Percentiles rank a stretch among this genome's conserved stretches.
These are phyloP conservation scores for Candida ipomoeae DNA, from an alignment of 805 yeast genomes.

Conservation along the genomic window DNA sequence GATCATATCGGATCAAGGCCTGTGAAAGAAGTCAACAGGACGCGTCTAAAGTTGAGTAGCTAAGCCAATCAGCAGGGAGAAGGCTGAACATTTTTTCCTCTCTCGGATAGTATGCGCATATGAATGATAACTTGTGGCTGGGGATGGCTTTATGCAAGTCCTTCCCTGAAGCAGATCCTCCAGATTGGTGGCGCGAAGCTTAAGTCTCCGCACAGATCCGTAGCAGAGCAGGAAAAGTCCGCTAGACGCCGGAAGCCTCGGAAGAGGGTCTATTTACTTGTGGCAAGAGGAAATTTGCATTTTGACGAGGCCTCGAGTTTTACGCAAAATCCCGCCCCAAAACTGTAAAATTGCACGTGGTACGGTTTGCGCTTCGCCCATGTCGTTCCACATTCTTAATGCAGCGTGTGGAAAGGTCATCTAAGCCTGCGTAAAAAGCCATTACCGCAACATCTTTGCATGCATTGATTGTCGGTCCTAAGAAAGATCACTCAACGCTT, in stretches of 20 bases:
- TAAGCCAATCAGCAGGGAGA: neutral
- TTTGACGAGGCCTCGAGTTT: neutral
- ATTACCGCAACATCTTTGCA: conserved; percentile 5
- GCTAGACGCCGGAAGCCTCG: too few relatives aligned
- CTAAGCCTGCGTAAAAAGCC: neutral
- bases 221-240: too few relatives aligned
- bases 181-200: neutral
- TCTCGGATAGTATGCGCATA: neutral
- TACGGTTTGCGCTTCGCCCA: neutral
- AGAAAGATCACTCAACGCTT: neutral
- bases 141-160: neutral
- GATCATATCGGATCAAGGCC: neutral
- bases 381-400: neutral
- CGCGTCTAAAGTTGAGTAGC: neutral
- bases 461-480: neutral
- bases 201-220: neutral
- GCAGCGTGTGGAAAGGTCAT: neutral
- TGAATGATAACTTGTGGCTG: neutral
- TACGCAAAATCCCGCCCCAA: neutral
- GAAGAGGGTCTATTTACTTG: neutral
- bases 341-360: neutral
- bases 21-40: neutral
- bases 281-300: neutral
- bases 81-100: neutral
- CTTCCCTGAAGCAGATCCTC: neutral